Base-by-base conservation (phyloP, 140 eudicot species). In the Ambrosia hybrid region DNA sequence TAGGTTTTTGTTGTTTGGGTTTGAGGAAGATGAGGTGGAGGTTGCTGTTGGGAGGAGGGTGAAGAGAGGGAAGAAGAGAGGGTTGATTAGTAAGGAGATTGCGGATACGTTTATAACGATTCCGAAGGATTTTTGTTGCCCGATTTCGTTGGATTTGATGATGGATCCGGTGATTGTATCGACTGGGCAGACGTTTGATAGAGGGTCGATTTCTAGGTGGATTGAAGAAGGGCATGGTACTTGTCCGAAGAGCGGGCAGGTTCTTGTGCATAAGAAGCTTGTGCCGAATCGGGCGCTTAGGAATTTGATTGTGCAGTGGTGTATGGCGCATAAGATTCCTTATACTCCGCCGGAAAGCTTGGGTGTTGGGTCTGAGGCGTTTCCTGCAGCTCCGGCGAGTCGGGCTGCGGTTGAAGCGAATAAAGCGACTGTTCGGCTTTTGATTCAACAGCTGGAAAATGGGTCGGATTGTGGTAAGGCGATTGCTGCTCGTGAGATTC, bases 191-290 rank as follows among this genome's bases (percentile, higher is more conserved):
- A 88, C 99, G 1, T 94, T 87, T 67, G 99, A 94, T 55, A 88
- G 97, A 13, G 58, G 71, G n/a, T 84, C 97, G 3, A 94, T 94
- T 12, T 38, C 83, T 0, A 81, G 90, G 67, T 91, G 99, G 99
- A 79, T 95, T 39, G 96, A 91, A 51, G 95, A 86, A 76, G 99
- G 99, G 53, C 96, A 91, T 67, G 76, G 65, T 57, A 88, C 78
- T 51, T 95, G 99, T 71, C 99, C 99, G 3, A 91, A 91, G 67
- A 88, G 97, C 0, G 97, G 99, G 69, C 97, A 88, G 43, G 73
- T 49, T 72, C 91, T 95, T n/a, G 81, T 72, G 56, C 96, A 91
- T 67, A 83, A 79, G 9, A 76, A 82, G 57, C 85, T 91, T n/a
- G 90, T 85, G n/a, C 96, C 97, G 1, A 95, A 95, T 75, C 79